Base-by-base conservation (phyloP, 2,329 filamentous ascomycete species). In the Colletotrichum shisoi region DNA sequence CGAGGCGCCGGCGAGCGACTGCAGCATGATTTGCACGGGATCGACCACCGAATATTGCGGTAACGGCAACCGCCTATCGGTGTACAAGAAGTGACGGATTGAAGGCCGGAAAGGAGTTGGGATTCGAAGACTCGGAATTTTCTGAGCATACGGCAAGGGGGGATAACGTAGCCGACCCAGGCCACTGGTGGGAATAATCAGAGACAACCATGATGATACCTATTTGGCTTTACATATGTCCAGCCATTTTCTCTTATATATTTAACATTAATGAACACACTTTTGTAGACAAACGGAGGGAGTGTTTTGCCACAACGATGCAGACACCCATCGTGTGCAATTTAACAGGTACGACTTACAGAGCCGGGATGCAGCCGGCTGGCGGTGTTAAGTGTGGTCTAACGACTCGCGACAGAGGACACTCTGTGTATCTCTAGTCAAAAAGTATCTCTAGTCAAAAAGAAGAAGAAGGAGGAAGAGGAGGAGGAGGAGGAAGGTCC, bases 11-110 rank as follows among this genome's bases (percentile, higher is more conserved):
- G 71, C 63, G 27, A 66, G 62, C 2, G 79, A 82, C 27, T 83
- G 80, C 71, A 71, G 63, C 5, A 81, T 83, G 78, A 69, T 75
- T 19, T 83, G 81, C 71, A 74, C 73, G 2, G 81, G 80, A 1
- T 77, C 76, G 57, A 70, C 63, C 13, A 52, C 59, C 1, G 73
- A 81, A 72, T 78, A 74, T 62, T 83, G 81, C 62, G 81, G 81
- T 21, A 78, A 74, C 7, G 74, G 76, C 2, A 76, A 77, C 64
- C 72, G 80, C 64, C 66, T 83, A 70, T 75, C 73, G 6, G 71
- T 79, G 17, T 79, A 79, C 48, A 73, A 71, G 60, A 75, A 73
- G 73, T 68, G 37, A 63, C 13, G n/a, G 27, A 3, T 13, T 21
- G 9, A 13, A n/a, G 19, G 12, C 24, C 3, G 13, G 37, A 8